These are phyloP conservation scores for Phytopythium vexans DNA, from an alignment of 352 stramenopile species.

Conservation along the genomic window DNA sequence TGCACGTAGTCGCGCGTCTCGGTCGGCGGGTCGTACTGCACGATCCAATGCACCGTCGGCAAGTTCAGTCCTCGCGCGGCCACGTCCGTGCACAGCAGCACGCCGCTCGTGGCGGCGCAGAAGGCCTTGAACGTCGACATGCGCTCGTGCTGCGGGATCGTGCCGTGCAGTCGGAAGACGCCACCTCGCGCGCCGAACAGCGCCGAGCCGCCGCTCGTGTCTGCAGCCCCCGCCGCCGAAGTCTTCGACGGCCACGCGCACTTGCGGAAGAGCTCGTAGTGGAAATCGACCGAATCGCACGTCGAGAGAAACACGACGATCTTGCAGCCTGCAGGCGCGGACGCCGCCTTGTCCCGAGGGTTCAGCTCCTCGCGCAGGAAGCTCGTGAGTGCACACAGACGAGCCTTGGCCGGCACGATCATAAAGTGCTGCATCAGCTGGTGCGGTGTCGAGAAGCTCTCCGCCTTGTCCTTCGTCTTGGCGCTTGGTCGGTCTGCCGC, in stretches of 20 bases:
- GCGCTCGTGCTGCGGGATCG: constrained; percentile 94
- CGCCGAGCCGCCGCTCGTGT: constrained; percentile 26
- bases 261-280: constrained; percentile 90
- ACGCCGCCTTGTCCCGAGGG: constrained; percentile 18
- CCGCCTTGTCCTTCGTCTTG: constrained; percentile 13
- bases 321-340: constrained; percentile 6
- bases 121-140: constrained; percentile 96
- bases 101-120: constrained; percentile 82
- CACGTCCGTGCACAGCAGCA: constrained; percentile 99
- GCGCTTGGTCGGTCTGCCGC: constrained; percentile 7
- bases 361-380: constrained; percentile 87
- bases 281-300: constrained; percentile 97
- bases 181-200: constrained; percentile 57
- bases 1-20: constrained; percentile 99
- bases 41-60: constrained; percentile 94
- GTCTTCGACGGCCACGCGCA: constrained; percentile 49
- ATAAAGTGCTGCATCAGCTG: constrained; percentile 97
- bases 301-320: constrained; percentile 97
- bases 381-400: constrained; percentile 89
- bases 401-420: constrained; percentile 92
- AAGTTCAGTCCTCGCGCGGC: constrained; percentile 98
- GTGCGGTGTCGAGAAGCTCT: constrained; percentile 87
- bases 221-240: constrained; percentile 11
- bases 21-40: constrained; percentile 98
- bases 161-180: constrained; percentile 93